Percentiles rank a stretch among this genome's conserved stretches.
Evolutionary conservation across 2,329 filamentous ascomycete species (phyloP).

Genomic region (Cercospora janseana): DNA sequence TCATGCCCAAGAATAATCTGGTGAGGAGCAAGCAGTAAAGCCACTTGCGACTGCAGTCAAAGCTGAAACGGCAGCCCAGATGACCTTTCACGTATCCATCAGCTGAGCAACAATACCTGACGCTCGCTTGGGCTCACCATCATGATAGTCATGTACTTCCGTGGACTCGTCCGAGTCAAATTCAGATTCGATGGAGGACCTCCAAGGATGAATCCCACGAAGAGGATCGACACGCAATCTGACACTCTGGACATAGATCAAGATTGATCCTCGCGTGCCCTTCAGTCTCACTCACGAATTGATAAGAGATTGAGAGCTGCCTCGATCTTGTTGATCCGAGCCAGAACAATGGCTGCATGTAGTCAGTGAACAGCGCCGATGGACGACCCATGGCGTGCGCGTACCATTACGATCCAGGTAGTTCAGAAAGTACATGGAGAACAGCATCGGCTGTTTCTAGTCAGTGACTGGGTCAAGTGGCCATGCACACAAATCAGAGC

Average conservation of each 20-base stretch:
- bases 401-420: slow-evolving; percentile 54
- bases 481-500: no score
- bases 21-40: slow-evolving; percentile 21
- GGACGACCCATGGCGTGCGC: neutral
- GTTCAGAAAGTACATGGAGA: slow-evolving; percentile 76
- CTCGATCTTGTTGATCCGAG: slow-evolving; percentile 39
- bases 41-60: slow-evolving; percentile 34
- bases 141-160: slow-evolving; percentile 31
- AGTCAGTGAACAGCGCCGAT: slow-evolving; percentile 4
- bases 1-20: slow-evolving; percentile 25
- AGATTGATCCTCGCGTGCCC: neutral
- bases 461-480: no score
- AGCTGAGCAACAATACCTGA: no score
- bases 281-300: neutral
- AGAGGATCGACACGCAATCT: slow-evolving; percentile 45
- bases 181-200: slow-evolving; percentile 41
- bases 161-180: slow-evolving; percentile 33
- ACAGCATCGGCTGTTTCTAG: slow-evolving; percentile 39
- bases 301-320: slow-evolving; percentile 44
- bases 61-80: slow-evolving; percentile 39
- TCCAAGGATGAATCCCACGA: slow-evolving; percentile 41
- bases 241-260: slow-evolving; percentile 43
- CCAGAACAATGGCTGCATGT: slow-evolving; percentile 30
- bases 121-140: slow-evolving; percentile 36
- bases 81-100: slow-evolving; percentile 31